Evolutionary conservation across 2,329 filamentous ascomycete species (phyloP), one percentile per base, ranked within the genome.

Genomic region (Venturia aucupariae): DNA sequence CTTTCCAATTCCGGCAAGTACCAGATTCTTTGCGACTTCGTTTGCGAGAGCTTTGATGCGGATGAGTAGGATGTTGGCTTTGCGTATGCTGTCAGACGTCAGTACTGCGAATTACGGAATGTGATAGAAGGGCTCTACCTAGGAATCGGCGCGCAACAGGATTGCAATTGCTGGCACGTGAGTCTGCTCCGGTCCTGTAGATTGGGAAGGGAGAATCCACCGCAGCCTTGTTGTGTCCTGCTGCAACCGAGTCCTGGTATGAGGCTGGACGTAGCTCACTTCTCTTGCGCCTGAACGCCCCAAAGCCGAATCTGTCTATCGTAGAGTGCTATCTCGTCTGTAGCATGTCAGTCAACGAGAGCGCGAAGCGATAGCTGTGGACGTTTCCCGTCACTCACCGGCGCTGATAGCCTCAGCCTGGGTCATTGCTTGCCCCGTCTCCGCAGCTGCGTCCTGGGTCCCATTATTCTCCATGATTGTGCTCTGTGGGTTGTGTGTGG

Each of bases 251-350:
- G 51, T 57, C 51, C 51, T 57, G 46, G 38, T 22, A 42, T n/a
- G 35, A 30, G 38, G 32, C 35, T 48, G 54, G 17, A 22, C 22
- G 39, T 10, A 27, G 66, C 73, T 71, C 72, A 84, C 82, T 83
- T 83, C 74, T 96, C 89, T 75, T 99, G 94, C 7, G 94, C 94
- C 71, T 94, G 87, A 72, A 97, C 90, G 54, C 94, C 94, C 94
- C 94, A 99, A 38, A 99, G 86, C 63, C 94, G 89, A 71, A 99
- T 97, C 75, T 99, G 94, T 61, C 94, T 88, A 77, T 99, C 94
- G 75, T 99, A 99, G 6, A 97, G 86, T 17, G 93, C 94, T 72
- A 97, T 96, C 74, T 99, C 94, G 76, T 97, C 94, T 90, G 15
- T 2, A 27, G 2, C 6, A 61, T 24, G 38, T 60, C 35, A 60